Conservation (phyloP, 2,329 filamentous ascomycete species). For the Blastomyces parvus region DNA sequence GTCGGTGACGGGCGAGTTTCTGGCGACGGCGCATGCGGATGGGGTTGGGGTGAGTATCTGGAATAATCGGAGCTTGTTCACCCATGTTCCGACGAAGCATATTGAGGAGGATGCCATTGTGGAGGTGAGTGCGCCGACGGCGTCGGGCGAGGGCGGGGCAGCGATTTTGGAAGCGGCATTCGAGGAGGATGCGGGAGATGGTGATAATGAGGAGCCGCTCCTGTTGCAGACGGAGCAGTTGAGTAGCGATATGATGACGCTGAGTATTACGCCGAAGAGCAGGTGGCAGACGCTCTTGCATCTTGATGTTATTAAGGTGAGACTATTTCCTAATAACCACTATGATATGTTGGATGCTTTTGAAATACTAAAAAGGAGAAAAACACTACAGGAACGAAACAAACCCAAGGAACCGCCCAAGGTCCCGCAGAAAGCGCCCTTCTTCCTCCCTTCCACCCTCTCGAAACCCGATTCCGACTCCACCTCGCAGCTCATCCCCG, state of each 20-base stretch:
- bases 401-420: conserved; percentile 89
- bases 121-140: conserved; percentile 58
- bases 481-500: conserved; percentile 18
- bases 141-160: conserved; percentile 71
- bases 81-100: conserved; percentile 74
- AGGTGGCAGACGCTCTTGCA: conserved; percentile 92
- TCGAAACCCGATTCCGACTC: conserved; percentile 21
- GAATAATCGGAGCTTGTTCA: conserved; percentile 90
- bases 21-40: conserved; percentile 79
- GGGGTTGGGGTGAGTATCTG: conserved; percentile 85
- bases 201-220: conserved; percentile 43
- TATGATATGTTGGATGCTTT: neutral
- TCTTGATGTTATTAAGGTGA: conserved; percentile 67
- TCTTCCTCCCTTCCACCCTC: conserved; percentile 62
- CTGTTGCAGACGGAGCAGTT: conserved; percentile 62
- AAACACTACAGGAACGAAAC: conserved; percentile 59
- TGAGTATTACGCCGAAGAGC: conserved; percentile 81
- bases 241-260: conserved; percentile 69
- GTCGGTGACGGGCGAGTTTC: conserved; percentile 80
- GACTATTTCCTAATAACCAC: conserved; percentile 5
- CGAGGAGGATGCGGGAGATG: conserved; percentile 43
- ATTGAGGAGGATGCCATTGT: conserved; percentile 68
- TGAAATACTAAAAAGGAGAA: conserved; percentile 14
- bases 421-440: conserved; percentile 84
- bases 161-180: conserved; percentile 69